These are phyloP conservation scores for Spergularia bocconei DNA, from an alignment of 148 eudicot genomes.

Conservation along the genomic window DNA sequence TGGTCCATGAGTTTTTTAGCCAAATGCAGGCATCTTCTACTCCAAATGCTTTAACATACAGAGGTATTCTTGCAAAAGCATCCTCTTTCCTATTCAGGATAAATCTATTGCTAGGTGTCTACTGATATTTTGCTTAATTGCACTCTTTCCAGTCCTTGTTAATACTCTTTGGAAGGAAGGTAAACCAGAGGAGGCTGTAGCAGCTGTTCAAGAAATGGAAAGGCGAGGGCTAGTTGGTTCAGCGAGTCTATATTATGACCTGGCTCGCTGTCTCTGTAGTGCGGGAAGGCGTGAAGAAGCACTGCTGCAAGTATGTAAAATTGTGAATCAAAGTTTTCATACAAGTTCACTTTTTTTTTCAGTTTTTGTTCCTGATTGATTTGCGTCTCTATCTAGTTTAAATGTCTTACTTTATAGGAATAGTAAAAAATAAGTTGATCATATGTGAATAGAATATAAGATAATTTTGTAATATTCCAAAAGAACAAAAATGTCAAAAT, in stretches of 20 bases:
- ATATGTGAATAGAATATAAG: too few relatives aligned
- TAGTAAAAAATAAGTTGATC: too few relatives aligned
- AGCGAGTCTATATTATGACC: constrained; percentile 85
- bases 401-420: background rate
- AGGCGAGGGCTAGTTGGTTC: constrained; percentile 76
- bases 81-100: background rate
- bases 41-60: constrained; percentile 87
- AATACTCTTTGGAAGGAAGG: constrained; percentile 88
- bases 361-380: background rate
- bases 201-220: constrained; percentile 79
- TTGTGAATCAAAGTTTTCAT: background rate
- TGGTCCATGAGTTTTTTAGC: constrained; percentile 78
- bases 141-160: constrained; percentile 54
- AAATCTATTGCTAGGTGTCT: constrained; percentile 6
- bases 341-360: background rate
- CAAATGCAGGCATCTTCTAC: constrained; percentile 56
- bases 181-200: constrained; percentile 70
- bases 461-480: too few relatives aligned
- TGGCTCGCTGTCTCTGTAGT: constrained; percentile 96
- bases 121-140: constrained; percentile 16
- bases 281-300: constrained; percentile 90
- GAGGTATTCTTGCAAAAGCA: constrained; percentile 45
- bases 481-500: too few relatives aligned
- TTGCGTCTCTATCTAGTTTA: background rate
- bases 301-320: constrained; percentile 55